Evolutionary conservation across 2,329 filamentous ascomycete genomes (phyloP).

Genomic region (Aspergillus brasiliensis): DNA sequence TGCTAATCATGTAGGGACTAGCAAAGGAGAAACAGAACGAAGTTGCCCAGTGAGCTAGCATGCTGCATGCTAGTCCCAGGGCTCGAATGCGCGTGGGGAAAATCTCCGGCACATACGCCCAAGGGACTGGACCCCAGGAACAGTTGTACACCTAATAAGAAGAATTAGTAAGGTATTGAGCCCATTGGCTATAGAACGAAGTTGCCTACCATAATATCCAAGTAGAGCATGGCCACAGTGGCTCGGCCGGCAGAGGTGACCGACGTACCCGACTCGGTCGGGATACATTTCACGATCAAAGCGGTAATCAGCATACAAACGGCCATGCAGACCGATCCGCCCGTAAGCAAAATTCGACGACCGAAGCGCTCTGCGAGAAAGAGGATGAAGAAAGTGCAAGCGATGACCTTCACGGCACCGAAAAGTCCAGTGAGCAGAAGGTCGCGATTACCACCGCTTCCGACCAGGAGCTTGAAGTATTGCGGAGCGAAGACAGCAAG

Average conservation of each 20-base stretch:
- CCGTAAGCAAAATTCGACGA: conserved; percentile 51
- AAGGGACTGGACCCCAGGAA: conserved; percentile 37
- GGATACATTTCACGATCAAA: conserved; percentile 48
- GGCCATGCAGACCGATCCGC: conserved; percentile 53
- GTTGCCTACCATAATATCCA: conserved; percentile 30
- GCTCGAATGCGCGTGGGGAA: conserved; percentile 44
- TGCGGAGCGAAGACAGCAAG: conserved; percentile 43
- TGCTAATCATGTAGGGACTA: conserved; percentile 44
- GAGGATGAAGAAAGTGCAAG: conserved; percentile 51
- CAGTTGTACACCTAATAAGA: not conserved
- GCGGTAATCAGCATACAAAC: conserved; percentile 55
- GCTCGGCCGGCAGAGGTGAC: conserved; percentile 42
- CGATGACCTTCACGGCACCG: conserved; percentile 54
- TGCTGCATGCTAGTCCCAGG: conserved; percentile 41
- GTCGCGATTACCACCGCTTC: conserved; percentile 46
- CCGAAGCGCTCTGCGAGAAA: conserved; percentile 55
- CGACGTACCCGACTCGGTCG: conserved; percentile 37
- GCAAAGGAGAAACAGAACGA: conserved; percentile 48
- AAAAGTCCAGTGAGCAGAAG: conserved; percentile 55
- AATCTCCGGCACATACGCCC: conserved; percentile 41
- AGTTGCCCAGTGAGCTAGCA: conserved; percentile 43
- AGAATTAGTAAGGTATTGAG: not conserved
- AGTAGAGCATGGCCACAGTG: conserved; percentile 53
- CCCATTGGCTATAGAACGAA: not conserved
- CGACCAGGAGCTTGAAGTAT: conserved; percentile 52